Conservation (phyloP, 1,284 basidiomycete species). For the Porodaedalea pini region DNA sequence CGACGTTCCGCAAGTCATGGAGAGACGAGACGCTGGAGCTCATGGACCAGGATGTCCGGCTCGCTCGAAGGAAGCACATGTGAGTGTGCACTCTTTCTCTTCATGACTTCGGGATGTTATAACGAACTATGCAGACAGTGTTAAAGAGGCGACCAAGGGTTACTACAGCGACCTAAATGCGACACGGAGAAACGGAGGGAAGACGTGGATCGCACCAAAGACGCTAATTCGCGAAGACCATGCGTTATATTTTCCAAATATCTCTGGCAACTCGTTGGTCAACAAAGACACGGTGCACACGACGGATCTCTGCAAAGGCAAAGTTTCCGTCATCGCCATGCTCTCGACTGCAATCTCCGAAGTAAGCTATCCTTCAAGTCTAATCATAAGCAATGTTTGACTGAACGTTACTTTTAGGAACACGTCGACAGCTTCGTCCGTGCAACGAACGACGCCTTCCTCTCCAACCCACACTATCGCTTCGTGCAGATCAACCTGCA, state of each 20-base stretch:
- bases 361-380: conserved; percentile 41
- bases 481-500: conserved; percentile 88
- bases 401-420: conserved; percentile 45
- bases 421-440: conserved; percentile 76
- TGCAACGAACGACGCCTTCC: conserved; percentile 60
- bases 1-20: conserved; percentile 54
- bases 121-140: conserved; percentile 41
- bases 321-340: conserved; percentile 78
- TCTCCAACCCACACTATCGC: conserved; percentile 67
- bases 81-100: conserved; percentile 45
- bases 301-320: conserved; percentile 71
- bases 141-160: conserved; percentile 83
- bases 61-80: conserved; percentile 76
- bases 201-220: conserved; percentile 91
- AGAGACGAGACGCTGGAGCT: conserved; percentile 68
- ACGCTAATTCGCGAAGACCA: conserved; percentile 87
- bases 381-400: conserved; percentile 11
- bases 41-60: conserved; percentile 67
- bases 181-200: conserved; percentile 82
- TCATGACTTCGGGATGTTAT: conserved; percentile 13
- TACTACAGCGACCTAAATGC: conserved; percentile 91
- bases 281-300: conserved; percentile 66
- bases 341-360: conserved; percentile 84
- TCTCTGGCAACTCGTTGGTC: conserved; percentile 70
- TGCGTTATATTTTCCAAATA: conserved; percentile 88